Percentiles rank a stretch among this genome's conserved stretches.
These are phyloP conservation scores for Casaregolazyma lundiana DNA, from an alignment of 1,139 yeast genomes.

Conservation along the genomic window DNA sequence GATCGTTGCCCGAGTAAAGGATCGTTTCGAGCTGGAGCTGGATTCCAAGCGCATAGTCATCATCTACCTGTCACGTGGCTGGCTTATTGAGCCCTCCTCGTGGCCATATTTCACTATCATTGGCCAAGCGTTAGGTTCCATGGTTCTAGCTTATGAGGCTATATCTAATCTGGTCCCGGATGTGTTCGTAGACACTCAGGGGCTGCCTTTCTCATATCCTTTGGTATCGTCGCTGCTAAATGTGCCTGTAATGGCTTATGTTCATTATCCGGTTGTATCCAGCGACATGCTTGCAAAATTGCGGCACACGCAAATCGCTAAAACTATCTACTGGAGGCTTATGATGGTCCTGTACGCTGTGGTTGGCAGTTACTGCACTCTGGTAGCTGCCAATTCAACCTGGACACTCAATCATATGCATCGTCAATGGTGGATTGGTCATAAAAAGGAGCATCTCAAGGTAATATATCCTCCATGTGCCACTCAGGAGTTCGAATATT, in stretches of 20 bases:
- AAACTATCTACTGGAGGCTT: conserved; percentile 71
- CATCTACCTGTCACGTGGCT: conserved; percentile 59
- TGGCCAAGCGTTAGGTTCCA: conserved; percentile 84
- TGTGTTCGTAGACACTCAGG: conserved; percentile 92
- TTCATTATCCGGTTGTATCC: conserved; percentile 91
- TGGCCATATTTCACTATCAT: conserved; percentile 80
- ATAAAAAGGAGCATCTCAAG: conserved; percentile 33
- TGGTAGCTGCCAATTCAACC: conserved; percentile 76
- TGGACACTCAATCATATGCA: conserved; percentile 83
- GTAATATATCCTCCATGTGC: conserved; percentile 87
- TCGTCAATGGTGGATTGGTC: conserved; percentile 51
- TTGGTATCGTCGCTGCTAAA: conserved; percentile 49
- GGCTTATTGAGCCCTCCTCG: conserved; percentile 60
- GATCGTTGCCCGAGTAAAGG: conserved; percentile 54
- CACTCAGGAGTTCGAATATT: conserved; percentile 46
- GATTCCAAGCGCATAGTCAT: conserved; percentile 56
- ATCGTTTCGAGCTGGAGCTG: conserved; percentile 64
- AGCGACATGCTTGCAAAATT: conserved; percentile 59
- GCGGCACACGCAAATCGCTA: conserved; percentile 29
- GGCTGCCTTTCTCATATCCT: conserved; percentile 83
- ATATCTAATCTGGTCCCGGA: conserved; percentile 70
- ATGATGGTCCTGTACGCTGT: conserved; percentile 46
- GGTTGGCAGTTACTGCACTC: conserved; percentile 62
- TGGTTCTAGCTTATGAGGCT: conserved; percentile 67
- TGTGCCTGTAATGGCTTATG: conserved; percentile 79